Conservation (phyloP, 169 alveolate species). For the Cryptosporidium sp. region DNA sequence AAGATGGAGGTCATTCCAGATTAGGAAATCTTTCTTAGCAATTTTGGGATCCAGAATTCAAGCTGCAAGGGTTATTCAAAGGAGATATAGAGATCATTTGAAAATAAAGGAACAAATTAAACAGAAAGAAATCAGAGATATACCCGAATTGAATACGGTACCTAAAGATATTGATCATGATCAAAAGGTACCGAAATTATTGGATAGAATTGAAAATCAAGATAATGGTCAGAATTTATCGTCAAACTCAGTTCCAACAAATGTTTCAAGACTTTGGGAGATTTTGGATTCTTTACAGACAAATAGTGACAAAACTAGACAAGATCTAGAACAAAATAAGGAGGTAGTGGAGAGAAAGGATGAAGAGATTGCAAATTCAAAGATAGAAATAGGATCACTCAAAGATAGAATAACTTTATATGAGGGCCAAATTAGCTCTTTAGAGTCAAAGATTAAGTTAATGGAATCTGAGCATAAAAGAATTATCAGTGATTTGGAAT, state of each 20-base stretch:
- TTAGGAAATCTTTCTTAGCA: conserved; percentile 28
- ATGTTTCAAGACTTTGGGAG: conserved; percentile 71
- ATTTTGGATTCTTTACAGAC: conserved; percentile 58
- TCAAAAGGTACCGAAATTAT: neutral
- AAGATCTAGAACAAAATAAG: neutral
- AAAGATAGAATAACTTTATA: conserved; percentile 26
- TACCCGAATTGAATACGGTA: neutral
- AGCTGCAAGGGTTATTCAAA: conserved; percentile 53
- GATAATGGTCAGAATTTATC: neutral
- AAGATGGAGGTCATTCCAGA: conserved; percentile 16
- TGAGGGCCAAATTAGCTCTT: conserved; percentile 32
- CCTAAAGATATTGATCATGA: neutral
- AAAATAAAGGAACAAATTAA: neutral
- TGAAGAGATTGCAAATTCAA: conserved; percentile 57
- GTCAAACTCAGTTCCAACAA: conserved; percentile 3
- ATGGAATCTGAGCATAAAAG: conserved; percentile 66
- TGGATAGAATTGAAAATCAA: neutral
- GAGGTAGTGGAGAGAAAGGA: conserved; percentile 19
- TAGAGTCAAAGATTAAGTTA: conserved; percentile 56
- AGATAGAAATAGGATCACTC: conserved; percentile 39
- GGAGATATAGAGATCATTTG: conserved; percentile 7
- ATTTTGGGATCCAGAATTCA: neutral
- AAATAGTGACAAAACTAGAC: conserved; percentile 22
- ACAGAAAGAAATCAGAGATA: neutral
- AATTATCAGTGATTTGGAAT: conserved; percentile 59